phyloP scores from a whole-genome alignment of 768 basidiomycete genomes.

The Serendipita indica region DNA sequence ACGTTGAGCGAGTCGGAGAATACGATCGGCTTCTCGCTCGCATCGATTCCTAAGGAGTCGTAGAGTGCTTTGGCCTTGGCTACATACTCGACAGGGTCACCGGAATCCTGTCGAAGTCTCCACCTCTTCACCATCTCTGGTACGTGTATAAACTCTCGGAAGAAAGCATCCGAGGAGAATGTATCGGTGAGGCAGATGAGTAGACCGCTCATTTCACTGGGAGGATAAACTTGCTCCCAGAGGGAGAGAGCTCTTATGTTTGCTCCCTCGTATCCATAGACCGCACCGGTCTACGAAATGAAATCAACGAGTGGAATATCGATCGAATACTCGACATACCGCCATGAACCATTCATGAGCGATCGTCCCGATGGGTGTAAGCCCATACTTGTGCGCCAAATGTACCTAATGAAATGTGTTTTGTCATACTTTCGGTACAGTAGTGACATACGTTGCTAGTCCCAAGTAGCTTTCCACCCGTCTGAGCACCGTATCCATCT shows the following conservation, averaged over 20 bases:
- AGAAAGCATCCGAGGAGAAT: constrained; percentile 77
- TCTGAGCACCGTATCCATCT: constrained; percentile 25
- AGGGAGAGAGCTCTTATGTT: constrained; percentile 62
- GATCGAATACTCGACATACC: constrained; percentile 28
- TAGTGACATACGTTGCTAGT: constrained; percentile 67
- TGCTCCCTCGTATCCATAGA: constrained; percentile 65
- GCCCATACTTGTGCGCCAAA: constrained; percentile 59
- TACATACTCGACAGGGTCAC: constrained; percentile 74
- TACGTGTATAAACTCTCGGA: constrained; percentile 25
- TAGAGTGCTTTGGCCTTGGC: constrained; percentile 59
- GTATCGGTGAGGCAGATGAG: constrained; percentile 88
- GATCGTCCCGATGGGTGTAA: constrained; percentile 64
- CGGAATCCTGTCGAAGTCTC: constrained; percentile 86
- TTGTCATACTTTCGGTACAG: no score
- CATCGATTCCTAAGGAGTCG: constrained; percentile 50
- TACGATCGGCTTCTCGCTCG: constrained; percentile 50
- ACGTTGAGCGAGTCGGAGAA: constrained; percentile 73
- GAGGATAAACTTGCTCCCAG: constrained; percentile 67
- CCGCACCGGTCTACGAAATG: constrained; percentile 50
- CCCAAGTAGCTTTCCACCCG: constrained; percentile 46
- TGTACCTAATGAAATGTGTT: constrained; percentile 46
- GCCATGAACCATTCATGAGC: constrained; percentile 93
- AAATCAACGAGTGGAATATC: background rate
- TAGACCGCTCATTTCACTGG: constrained; percentile 24
- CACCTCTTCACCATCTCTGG: constrained; percentile 52